Evolutionary conservation across 768 basidiomycete species (phyloP), one percentile per base, ranked within the genome.

Genomic region (Guyanaporus albipodus): DNA sequence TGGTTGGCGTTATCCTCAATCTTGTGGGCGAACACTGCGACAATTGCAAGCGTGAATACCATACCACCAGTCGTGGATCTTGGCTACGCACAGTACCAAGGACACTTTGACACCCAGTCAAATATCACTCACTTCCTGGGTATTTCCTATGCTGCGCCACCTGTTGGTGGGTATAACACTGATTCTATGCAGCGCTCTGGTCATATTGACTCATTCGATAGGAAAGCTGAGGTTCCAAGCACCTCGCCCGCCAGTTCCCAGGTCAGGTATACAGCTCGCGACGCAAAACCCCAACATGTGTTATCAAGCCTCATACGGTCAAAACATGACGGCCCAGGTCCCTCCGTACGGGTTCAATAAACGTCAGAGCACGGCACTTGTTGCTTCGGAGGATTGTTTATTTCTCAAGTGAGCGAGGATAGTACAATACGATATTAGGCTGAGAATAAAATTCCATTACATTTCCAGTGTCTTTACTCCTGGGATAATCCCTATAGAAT

Each of bases 141-240:
- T 14, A 49, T 67, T 33, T 68, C 77, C 8, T 80, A 73, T 59
- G 78, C 79, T 12, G 74, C 74, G 15, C 62, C 75, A 21, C 77
- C 78, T 4, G 49, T 69, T 27, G 76, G 76, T 73, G 21, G 19
- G 67, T 46, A 4, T 7, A 4, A 15, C 14, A 21, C 10, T 14
- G 3, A 32, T 21, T 8, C 7, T n/a, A 11, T 8, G 21, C 27
- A 22, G 14, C 7, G 1, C 7, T 26, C 2, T 15, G 29, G 4
- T 31, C 15, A 4, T 14, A 4, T 31, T 31, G 12, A 18, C 8
- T 42, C 8, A 12, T 8, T 35, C 11, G 10, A 12, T 11, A 64
- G 63, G 53, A 21, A 44, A 52, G 3, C 22, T 58, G 21, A 61
- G 68, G 9, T 69, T 56, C 51, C 44, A 55, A 41, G 63, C 61